Evolutionary conservation across 2,329 filamentous ascomycete species (phyloP).

Genomic region (Aphanocladium album): DNA sequence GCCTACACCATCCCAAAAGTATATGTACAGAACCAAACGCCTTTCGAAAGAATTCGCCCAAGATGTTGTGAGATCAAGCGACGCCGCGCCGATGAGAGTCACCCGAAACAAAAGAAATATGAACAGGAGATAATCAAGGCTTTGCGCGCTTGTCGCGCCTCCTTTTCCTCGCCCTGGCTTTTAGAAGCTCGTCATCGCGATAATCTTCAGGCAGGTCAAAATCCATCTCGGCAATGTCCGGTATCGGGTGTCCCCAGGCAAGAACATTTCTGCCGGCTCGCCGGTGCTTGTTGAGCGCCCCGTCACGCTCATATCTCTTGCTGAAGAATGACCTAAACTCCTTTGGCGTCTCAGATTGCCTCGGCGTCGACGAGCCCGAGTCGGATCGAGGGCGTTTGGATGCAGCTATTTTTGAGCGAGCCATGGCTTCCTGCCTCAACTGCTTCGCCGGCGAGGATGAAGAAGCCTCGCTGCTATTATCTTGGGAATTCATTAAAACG

Average conservation of each 20-base stretch:
- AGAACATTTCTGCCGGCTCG: slow-evolving; percentile 64
- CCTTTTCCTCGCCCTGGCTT: slow-evolving; percentile 57
- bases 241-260: slow-evolving; percentile 79
- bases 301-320: slow-evolving; percentile 73
- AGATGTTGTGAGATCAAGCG: neutral
- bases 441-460: slow-evolving; percentile 57
- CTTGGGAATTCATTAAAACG: slow-evolving; percentile 37
- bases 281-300: slow-evolving; percentile 67
- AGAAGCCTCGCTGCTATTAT: slow-evolving; percentile 47
- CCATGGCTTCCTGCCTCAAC: slow-evolving; percentile 65
- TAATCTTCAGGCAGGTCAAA: slow-evolving; percentile 70
- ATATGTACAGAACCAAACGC: slow-evolving; percentile 12
- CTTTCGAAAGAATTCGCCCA: neutral
- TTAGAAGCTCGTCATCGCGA: slow-evolving; percentile 50
- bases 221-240: slow-evolving; percentile 64
- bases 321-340: slow-evolving; percentile 85
- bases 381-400: slow-evolving; percentile 28
- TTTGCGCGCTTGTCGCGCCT: slow-evolving; percentile 54
- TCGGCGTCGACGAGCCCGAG: slow-evolving; percentile 25
- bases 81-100: neutral
- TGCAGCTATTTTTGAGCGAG: slow-evolving; percentile 41
- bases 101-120: neutral
- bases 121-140: slow-evolving; percentile 28
- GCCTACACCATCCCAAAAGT: neutral
- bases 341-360: slow-evolving; percentile 38